Conservation (phyloP, 2,329 filamentous ascomycete species). For the Verticillium nonalfalfae region DNA sequence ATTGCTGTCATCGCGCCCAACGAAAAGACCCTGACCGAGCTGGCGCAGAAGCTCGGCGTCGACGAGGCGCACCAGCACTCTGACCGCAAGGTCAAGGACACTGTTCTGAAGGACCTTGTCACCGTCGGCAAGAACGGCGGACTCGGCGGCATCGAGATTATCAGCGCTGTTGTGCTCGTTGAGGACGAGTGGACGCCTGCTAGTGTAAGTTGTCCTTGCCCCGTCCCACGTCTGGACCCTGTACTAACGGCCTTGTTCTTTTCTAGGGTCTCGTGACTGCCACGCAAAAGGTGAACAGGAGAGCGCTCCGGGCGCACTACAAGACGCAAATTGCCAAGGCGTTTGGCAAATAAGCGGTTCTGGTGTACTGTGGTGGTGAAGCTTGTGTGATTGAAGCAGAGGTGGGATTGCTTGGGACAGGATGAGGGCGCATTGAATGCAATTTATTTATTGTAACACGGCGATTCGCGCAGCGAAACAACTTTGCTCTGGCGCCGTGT, state of each 20-base stretch:
- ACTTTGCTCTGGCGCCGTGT: too few species aligned
- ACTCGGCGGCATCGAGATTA: slow-evolving; percentile 64
- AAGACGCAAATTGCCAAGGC: slow-evolving; percentile 42
- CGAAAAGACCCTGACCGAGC: slow-evolving; percentile 54
- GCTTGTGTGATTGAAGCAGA: background rate
- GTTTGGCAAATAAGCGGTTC: slow-evolving; percentile 16
- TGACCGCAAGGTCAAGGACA: slow-evolving; percentile 56
- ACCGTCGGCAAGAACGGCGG: slow-evolving; percentile 58
- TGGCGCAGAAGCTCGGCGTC: slow-evolving; percentile 56
- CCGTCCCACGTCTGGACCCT: background rate
- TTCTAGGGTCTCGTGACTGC: slow-evolving; percentile 51
- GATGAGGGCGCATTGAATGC: too few species aligned
- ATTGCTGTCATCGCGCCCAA: slow-evolving; percentile 73
- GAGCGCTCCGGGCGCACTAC: slow-evolving; percentile 42
- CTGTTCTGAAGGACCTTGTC: slow-evolving; percentile 63
- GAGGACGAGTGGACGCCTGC: slow-evolving; percentile 86
- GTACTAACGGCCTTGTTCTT: background rate
- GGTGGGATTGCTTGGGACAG: too few species aligned
- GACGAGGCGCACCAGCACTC: slow-evolving; percentile 61
- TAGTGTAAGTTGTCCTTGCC: slow-evolving; percentile 56
- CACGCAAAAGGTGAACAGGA: slow-evolving; percentile 56
- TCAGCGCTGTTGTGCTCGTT: slow-evolving; percentile 69
- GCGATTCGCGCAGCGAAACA: too few species aligned
- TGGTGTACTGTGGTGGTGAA: background rate
- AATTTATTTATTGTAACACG: too few species aligned